These are phyloP conservation scores for Fusarium proliferatum DNA, from an alignment of 2,329 filamentous ascomycete genomes.

Conservation along the genomic window DNA sequence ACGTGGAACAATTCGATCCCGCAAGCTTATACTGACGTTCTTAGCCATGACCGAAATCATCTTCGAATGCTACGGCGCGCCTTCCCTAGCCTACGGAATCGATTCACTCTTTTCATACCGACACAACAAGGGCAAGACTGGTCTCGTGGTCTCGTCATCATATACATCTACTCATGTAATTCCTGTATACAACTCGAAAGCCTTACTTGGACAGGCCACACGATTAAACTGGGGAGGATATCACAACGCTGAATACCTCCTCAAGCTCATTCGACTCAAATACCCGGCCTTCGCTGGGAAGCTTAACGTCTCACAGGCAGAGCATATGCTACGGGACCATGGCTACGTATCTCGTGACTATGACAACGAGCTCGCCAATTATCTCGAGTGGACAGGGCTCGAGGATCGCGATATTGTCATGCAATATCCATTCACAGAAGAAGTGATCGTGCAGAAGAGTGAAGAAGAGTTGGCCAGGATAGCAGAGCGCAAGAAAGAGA, in stretches of 20 bases:
- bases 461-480: conserved; percentile 92
- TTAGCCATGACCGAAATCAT: conserved; percentile 96
- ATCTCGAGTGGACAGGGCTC: conserved; percentile 90
- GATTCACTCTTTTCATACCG: conserved; percentile 96
- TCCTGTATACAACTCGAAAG: conserved; percentile 87
- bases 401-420: conserved; percentile 90
- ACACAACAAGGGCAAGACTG: conserved; percentile 88
- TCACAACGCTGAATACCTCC: conserved; percentile 89
- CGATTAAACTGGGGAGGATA: conserved; percentile 95
- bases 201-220: conserved; percentile 85
- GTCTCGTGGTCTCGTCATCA: conserved; percentile 90
- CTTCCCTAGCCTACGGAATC: conserved; percentile 91
- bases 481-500: conserved; percentile 95
- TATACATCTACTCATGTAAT: conserved; percentile 96
- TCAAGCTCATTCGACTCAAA: conserved; percentile 89
- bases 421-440: conserved; percentile 94
- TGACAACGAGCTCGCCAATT: conserved; percentile 78
- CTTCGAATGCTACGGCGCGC: conserved; percentile 94
- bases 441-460: conserved; percentile 88
- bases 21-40: conserved; percentile 33
- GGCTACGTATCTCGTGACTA: conserved; percentile 91
- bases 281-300: conserved; percentile 91
- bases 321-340: conserved; percentile 87
- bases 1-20: conserved; percentile 46
- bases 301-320: conserved; percentile 85